Evolutionary conservation across 305 asterid species (phyloP), one percentile per base, ranked within the genome.

Genomic region (Fraxinus baroniana): DNA sequence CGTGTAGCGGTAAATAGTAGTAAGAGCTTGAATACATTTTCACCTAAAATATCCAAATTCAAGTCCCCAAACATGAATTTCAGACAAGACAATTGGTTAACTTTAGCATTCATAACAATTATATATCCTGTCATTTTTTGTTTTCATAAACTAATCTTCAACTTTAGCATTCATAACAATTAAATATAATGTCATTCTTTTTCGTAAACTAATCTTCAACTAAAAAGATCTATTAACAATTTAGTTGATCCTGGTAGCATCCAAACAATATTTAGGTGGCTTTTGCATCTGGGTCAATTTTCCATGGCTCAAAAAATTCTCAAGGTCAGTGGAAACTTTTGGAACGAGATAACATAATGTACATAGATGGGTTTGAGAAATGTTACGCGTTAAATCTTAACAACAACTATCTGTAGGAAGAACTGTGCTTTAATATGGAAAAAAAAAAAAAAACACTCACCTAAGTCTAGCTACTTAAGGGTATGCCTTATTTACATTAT

Each of bases 71-170:
- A 30, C 76, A 30, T 32, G 44, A 71, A 28, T 4, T 71, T 30
- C 24, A 71, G 76, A 32, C 76, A 72, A 17, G 46, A 72, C 37
- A 72, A 72, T 33, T 72, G 76, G 44, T 72, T 15, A 71, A 66
- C 37, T 66, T 66, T 28, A 17, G 46, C 76, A 72, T 33, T 70
- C 75, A 28, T 70, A 30, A 70, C 32, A 62, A 70, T 30, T 70
- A 26, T 13, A 70, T 28, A 13, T 28, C n/a, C 39, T 28, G 74
- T 24, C 35, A 24, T 24, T 62, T 60, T 60, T 12, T 7, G 32
- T 60, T 62, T 62, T 62, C 71, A 62, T 62, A 62, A 62, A 22
- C 71, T 62, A 22, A 62, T 62, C 15, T 18, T 62, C 30, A 62
- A 20, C 71, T 62, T 52, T 52, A 52, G 64, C 24, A 52, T 52